Percentiles rank a stretch among this genome's conserved stretches.
Evolutionary conservation across 2,329 filamentous ascomycete genomes (phyloP).

Genomic region (Fusarium foetens): DNA sequence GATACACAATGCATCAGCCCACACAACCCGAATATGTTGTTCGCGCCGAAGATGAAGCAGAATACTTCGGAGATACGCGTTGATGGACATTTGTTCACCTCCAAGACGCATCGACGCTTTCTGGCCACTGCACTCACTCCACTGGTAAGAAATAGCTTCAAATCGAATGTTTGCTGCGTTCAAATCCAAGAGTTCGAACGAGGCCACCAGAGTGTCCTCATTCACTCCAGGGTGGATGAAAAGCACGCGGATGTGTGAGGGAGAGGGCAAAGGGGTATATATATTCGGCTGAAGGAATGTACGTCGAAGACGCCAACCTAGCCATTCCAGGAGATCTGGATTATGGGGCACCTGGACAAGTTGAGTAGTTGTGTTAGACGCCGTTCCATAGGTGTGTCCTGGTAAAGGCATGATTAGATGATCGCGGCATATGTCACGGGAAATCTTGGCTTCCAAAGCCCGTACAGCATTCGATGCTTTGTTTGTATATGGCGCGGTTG

Average conservation of each 20-base stretch:
- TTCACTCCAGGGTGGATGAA: neutral
- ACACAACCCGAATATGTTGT: neutral
- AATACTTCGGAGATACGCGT: neutral
- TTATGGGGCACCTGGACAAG: fast-evolving
- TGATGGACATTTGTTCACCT: neutral
- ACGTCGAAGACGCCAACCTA: neutral
- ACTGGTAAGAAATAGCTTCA: neutral
- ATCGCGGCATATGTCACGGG: neutral
- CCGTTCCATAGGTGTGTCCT: neutral
- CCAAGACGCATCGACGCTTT: neutral
- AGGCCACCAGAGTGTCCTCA: neutral
- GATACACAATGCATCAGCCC: neutral
- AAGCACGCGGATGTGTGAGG: neutral
- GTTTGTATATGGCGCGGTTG: fast-evolving
- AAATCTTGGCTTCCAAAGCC: neutral
- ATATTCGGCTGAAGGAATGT: neutral
- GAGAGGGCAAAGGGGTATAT: neutral
- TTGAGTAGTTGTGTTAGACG: neutral
- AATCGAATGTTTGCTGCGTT: neutral
- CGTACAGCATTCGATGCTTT: fast-evolving
- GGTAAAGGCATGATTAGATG: neutral
- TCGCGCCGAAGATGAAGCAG: neutral
- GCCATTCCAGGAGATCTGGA: neutral
- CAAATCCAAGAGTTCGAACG: neutral
- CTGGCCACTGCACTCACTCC: neutral